Percentiles rank a stretch among this genome's conserved stretches.
phyloP scores from a whole-genome alignment of 2,329 filamentous ascomycete genomes.

The Penicillium olsonii region DNA sequence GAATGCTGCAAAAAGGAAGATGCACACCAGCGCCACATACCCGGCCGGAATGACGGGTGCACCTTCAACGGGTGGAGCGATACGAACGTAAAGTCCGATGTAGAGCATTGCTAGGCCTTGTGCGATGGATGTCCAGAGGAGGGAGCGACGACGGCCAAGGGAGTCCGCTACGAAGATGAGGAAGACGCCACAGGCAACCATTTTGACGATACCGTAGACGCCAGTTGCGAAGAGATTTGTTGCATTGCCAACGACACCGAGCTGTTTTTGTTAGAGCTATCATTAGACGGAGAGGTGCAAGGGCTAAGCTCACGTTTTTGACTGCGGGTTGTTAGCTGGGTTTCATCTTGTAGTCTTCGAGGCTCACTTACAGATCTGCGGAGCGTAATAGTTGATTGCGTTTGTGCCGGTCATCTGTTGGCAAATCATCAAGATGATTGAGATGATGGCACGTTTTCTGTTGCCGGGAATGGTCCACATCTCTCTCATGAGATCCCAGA shows the following conservation, averaged over 20 bases:
- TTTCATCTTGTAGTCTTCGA: too few species aligned
- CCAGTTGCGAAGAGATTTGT: conserved; percentile 71
- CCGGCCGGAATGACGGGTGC: conserved; percentile 63
- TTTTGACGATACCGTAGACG: conserved; percentile 72
- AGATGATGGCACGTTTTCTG: conserved; percentile 56
- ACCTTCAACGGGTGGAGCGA: conserved; percentile 50
- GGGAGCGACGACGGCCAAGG: conserved; percentile 63
- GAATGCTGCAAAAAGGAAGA: conserved; percentile 70
- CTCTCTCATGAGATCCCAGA: conserved; percentile 63
- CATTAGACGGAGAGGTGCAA: background rate
- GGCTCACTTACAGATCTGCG: conserved; percentile 61
- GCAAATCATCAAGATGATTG: conserved; percentile 55
- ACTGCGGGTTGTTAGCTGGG: conserved; percentile 15
- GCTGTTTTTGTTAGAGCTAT: conserved; percentile 36
- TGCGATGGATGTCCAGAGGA: conserved; percentile 66
- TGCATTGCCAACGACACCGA: conserved; percentile 61
- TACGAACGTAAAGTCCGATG: conserved; percentile 66
- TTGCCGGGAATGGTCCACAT: conserved; percentile 62
- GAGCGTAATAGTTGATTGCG: conserved; percentile 68
- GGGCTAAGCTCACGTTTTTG: conserved; percentile 18
- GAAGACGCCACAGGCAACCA: conserved; percentile 64
- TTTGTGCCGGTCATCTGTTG: conserved; percentile 58
- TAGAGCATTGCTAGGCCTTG: conserved; percentile 67
- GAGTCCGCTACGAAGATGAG: conserved; percentile 69
- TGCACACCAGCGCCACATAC: conserved; percentile 69